Evolutionary conservation across 129 eudicot genomes (phyloP), one percentile per base, ranked within the genome.

Genomic region (Cynara cardunculus): DNA sequence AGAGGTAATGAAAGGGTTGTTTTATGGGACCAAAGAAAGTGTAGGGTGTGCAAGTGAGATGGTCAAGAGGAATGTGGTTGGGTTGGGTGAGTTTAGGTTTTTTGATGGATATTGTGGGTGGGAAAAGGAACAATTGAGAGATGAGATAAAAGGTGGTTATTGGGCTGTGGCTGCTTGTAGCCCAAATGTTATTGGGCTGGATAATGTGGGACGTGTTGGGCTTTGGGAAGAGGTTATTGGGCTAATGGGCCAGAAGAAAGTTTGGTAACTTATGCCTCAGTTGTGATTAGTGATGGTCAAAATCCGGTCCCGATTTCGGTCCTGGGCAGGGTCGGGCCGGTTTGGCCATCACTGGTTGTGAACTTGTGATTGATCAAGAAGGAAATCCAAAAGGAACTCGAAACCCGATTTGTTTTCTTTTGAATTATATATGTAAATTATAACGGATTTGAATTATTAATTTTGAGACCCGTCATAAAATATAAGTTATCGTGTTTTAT

Each of bases 41-140:
- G 90, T 95, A 68, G 99, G 97, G 5, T 92, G 97, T 83, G 97
- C 89, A 24, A 89, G 91, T 73, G 99, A 95, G 76, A 95, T 95
- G 91, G 99, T 95, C 78, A 92, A 92, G 77, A 90, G 97, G 71
- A 79, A 84, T 76, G 84, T 84, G 24, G 85, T 95, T 72, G 85
- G 82, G 25, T 84, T 88, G 10, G 88, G 73, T 27, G 96, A 95
- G 5, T 89, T 95, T 12, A 89, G 94, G 82, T 95, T 92, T 83
- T 95, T 90, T 82, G 97, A 95, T 89, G 99, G 99, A 41, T 95
- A 92, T 78, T 95, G 99, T 89, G 99, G 97, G 30, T 95, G 99
- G 99, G 97, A 90, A 72, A 89, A 78, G 82, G 89, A 86, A 21
- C 99, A 92, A 69, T 18, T 92, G 75, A 89, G 86, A 66, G 97